phyloP scores from a whole-genome alignment of 1,284 basidiomycete species.

The Trametes sp. region DNA sequence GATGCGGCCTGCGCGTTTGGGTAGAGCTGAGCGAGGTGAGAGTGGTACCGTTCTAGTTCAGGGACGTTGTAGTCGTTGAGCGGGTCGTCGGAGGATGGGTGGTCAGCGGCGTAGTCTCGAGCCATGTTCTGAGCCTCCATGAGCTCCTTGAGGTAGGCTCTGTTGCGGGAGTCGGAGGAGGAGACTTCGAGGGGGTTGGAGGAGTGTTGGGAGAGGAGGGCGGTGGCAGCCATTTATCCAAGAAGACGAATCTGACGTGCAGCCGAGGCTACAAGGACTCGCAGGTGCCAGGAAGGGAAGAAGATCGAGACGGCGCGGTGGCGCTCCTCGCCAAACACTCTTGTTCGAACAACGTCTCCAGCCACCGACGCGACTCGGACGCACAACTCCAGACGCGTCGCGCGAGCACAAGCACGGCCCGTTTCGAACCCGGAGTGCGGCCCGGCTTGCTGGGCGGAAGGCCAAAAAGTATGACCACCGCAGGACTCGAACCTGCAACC shows the following conservation, averaged over 20 bases:
- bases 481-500: slow-evolving; percentile 91
- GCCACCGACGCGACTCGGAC: slow-evolving; percentile 24
- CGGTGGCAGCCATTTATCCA: slow-evolving; percentile 41
- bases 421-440: neutral
- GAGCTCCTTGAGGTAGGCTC: slow-evolving; percentile 48
- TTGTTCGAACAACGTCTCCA: slow-evolving; percentile 23
- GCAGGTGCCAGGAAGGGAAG: neutral
- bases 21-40: slow-evolving; percentile 57
- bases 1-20: slow-evolving; percentile 36
- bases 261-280: slow-evolving; percentile 5
- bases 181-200: slow-evolving; percentile 79
- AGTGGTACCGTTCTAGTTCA: slow-evolving; percentile 57
- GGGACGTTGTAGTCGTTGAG: slow-evolving; percentile 48
- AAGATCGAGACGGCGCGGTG: neutral
- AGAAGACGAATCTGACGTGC: slow-evolving; percentile 20
- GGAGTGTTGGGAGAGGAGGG: slow-evolving; percentile 71
- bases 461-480: slow-evolving; percentile 64
- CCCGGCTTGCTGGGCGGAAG: neutral
- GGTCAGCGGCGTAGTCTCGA: slow-evolving; percentile 38
- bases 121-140: slow-evolving; percentile 26
- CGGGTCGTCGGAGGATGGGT: slow-evolving; percentile 59
- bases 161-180: slow-evolving; percentile 68
- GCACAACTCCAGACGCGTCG: slow-evolving; percentile 21
- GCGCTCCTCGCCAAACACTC: slow-evolving; percentile 10
- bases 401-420: no score